These are phyloP conservation scores for Leishmania braziliensis DNA, from an alignment of 208 protist genomes.

Conservation along the genomic window DNA sequence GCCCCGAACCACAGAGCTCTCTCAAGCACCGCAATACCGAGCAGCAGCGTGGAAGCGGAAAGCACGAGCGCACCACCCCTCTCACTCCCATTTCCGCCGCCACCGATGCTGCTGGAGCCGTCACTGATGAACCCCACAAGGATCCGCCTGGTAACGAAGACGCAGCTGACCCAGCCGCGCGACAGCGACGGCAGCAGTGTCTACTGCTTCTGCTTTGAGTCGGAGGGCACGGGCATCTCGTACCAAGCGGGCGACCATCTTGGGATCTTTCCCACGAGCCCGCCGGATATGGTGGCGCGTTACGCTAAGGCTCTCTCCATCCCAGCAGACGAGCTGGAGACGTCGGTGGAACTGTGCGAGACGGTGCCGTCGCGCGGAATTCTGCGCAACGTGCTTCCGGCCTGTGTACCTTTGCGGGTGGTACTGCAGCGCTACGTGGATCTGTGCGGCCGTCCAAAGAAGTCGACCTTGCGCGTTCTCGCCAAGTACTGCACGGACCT, in stretches of 20 bases:
- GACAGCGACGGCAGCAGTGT: constrained; percentile 69
- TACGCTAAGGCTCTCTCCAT: constrained; percentile 58
- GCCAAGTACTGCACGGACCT: constrained; percentile 68
- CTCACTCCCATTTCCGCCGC: constrained; percentile 42
- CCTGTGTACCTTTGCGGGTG: constrained; percentile 48
- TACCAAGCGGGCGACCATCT: constrained; percentile 94
- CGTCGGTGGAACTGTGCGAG: constrained; percentile 55
- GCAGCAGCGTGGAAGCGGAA: background rate
- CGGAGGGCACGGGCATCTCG: constrained; percentile 52
- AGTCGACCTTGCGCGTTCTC: constrained; percentile 64
- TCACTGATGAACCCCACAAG: constrained; percentile 52
- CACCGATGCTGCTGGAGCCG: constrained; percentile 57
- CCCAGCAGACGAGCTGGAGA: constrained; percentile 39
- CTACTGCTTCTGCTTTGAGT: constrained; percentile 40
- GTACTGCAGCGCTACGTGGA: constrained; percentile 84
- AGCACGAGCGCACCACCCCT: background rate
- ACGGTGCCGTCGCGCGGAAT: constrained; percentile 26
- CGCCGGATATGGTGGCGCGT: constrained; percentile 67
- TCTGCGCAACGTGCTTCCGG: constrained; percentile 68
- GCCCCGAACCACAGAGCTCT: background rate
- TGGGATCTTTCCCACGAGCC: constrained; percentile 88
- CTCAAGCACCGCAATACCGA: background rate
- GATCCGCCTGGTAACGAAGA: constrained; percentile 42
- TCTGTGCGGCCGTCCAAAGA: constrained; percentile 68
- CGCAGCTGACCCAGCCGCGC: constrained; percentile 36